These are phyloP conservation scores for Xylaria curta DNA, from an alignment of 495 filamentous ascomycete genomes.

Conservation along the genomic window DNA sequence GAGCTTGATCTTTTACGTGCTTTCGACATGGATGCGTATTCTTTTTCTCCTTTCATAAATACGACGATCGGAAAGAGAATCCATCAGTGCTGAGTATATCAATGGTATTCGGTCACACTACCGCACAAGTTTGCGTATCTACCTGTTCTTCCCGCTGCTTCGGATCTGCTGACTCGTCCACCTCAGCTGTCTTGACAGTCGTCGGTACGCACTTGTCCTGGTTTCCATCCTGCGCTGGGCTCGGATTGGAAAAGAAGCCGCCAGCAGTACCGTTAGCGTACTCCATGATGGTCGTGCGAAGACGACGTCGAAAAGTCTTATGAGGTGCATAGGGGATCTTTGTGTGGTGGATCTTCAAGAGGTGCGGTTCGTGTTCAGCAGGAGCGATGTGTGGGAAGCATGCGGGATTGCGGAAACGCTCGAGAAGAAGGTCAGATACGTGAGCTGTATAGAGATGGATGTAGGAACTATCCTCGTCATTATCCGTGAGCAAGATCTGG, in stretches of 20 bases:
- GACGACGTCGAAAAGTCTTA: constrained; percentile 2
- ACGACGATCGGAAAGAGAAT: not conserved
- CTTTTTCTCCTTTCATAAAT: not conserved
- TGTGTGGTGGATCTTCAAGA: constrained; percentile 5
- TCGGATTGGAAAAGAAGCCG: not conserved
- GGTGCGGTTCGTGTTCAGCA: not conserved
- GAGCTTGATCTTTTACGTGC: not conserved
- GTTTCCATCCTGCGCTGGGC: not conserved
- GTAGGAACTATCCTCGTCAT: not conserved
- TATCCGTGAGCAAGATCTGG: constrained; percentile 7
- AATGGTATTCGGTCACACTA: not conserved
- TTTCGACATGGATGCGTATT: not conserved
- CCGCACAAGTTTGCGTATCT: not conserved
- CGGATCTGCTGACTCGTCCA: not conserved
- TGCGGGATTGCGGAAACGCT: constrained; percentile 1
- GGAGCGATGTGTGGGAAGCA: not conserved
- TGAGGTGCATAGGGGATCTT: not conserved
- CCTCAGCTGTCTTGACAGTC: not conserved
- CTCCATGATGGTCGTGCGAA: constrained; percentile 4
- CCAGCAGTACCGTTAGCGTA: constrained; percentile 3
- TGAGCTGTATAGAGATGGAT: constrained; percentile 2
- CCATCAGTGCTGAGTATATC: not conserved
- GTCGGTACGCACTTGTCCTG: not conserved
- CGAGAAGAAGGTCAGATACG: constrained; percentile 12
- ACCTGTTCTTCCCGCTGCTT: not conserved